Base-by-base conservation (phyloP, 2,329 filamentous ascomycete species). In the Plectosphaerella plurivora region DNA sequence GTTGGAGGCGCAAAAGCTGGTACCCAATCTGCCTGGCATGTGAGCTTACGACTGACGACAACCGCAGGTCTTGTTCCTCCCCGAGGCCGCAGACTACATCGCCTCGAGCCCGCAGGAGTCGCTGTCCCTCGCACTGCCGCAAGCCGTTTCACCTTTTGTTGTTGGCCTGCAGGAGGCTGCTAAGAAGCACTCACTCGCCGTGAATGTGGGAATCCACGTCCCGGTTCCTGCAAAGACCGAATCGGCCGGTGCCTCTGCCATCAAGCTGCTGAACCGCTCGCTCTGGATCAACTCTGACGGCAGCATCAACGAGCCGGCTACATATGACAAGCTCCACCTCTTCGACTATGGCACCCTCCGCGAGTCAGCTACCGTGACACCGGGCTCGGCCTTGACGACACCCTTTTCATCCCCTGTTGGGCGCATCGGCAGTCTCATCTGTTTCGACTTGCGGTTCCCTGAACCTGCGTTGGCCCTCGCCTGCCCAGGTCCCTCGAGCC, bases 1-100 rank as follows among this genome's bases (percentile, higher is more conserved):
- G 75, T 77, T 25, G 86, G 86, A 52, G 90, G 90, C 45, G 92
- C 92, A 51, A 88, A 91, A 77, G 89, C 91, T 62, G 44, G 24
- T 7, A 33, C n/a, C 56, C 54, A 55, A 36, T 49, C 51, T 18
- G 42, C 3, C 24, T 15, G 14, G 7, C 6, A 24, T 15, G 5
- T 16, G 18, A 16, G 41, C 41, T 4, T 12, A 5, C 11, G 16
- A 18, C 16, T 44, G 16, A 44, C 41, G 2, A n/a, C 47, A 51
- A 45, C 33, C 49, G 47, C 56, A 89, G 82, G 83, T 88, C 16
- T 81, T 97, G 48, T 97, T 97, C 73, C 86, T 97, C 50, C 93
- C 93, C 12, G 93, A 97, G 78, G 93, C 93, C 22, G 84, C 83
- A 52, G 91, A 96, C 73, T 97, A 96, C 74, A 91, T 97, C 61